phyloP scores from a whole-genome alignment of 2,329 filamentous ascomycete genomes.

The Fusarium drepaniforme region DNA sequence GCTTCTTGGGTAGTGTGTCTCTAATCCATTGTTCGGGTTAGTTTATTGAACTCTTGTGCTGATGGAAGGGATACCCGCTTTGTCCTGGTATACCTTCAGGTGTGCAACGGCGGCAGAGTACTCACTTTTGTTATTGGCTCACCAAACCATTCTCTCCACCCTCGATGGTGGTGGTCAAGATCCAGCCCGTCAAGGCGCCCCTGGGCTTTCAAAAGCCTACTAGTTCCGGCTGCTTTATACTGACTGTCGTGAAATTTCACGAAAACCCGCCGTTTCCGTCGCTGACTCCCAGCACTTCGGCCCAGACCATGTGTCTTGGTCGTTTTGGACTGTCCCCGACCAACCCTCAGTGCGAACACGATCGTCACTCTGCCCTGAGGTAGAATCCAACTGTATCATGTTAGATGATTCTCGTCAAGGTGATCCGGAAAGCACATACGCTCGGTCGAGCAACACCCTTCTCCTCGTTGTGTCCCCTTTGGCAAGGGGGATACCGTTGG shows the following conservation, averaged over 20 bases:
- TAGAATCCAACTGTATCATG: not conserved
- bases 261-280: not conserved
- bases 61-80: not conserved
- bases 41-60: not conserved
- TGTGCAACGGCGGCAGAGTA: not conserved
- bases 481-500: not conserved
- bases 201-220: not conserved
- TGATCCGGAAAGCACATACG: not conserved
- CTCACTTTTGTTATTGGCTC: not conserved
- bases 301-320: not conserved
- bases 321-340: not conserved
- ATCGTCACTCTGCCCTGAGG: not conserved
- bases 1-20: not conserved
- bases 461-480: not conserved
- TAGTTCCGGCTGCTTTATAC: not conserved
- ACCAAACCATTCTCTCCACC: not conserved
- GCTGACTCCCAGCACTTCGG: not conserved
- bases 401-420: not conserved
- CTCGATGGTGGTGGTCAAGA: not conserved
- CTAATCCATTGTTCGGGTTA: not conserved
- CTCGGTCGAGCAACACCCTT: not conserved
- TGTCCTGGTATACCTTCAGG: not conserved
- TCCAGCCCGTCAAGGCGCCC: not conserved
- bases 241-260: not conserved
- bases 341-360: not conserved